Conservation (phyloP, 495 filamentous ascomycete genomes). For the Immersiella caudata region DNA sequence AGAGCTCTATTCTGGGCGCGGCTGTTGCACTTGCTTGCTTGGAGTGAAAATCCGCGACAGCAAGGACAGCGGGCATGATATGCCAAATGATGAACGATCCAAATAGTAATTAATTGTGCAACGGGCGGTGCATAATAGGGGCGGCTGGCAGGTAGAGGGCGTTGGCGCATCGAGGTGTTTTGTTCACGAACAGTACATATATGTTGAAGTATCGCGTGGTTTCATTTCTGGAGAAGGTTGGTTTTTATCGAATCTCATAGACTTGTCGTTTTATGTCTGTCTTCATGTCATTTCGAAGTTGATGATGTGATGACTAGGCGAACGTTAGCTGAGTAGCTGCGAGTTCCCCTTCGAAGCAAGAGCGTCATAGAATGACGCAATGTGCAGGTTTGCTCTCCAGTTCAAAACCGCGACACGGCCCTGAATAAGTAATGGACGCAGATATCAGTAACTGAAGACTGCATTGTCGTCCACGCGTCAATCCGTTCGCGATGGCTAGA, state of each 20-base stretch:
- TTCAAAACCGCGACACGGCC: too few species aligned
- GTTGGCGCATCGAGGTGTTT: neutral
- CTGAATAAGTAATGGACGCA: too few species aligned
- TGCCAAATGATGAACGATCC: neutral
- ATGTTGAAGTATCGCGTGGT: neutral
- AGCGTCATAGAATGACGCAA: too few species aligned
- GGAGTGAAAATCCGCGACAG: conserved; percentile 9
- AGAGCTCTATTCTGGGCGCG: conserved; percentile 65
- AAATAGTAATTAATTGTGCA: neutral
- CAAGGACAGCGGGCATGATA: neutral
- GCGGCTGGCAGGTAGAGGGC: neutral
- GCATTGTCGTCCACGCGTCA: too few species aligned
- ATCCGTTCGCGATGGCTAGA: too few species aligned
- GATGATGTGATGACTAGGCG: too few species aligned
- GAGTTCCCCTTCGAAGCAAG: too few species aligned
- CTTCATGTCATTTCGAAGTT: too few species aligned
- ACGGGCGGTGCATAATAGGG: neutral
- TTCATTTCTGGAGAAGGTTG: neutral
- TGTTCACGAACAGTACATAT: neutral
- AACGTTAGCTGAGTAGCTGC: too few species aligned
- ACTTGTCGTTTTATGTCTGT: neutral
- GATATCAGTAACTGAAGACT: too few species aligned
- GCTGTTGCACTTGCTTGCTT: conserved; percentile 61
- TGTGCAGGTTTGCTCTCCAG: too few species aligned
- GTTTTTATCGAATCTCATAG: neutral